A percentile compares a stretch with the other conserved stretches of the same genome.
These are phyloP conservation scores for Quercus variabilis DNA, from an alignment of 306 rosid genomes.

Conservation along the genomic window DNA sequence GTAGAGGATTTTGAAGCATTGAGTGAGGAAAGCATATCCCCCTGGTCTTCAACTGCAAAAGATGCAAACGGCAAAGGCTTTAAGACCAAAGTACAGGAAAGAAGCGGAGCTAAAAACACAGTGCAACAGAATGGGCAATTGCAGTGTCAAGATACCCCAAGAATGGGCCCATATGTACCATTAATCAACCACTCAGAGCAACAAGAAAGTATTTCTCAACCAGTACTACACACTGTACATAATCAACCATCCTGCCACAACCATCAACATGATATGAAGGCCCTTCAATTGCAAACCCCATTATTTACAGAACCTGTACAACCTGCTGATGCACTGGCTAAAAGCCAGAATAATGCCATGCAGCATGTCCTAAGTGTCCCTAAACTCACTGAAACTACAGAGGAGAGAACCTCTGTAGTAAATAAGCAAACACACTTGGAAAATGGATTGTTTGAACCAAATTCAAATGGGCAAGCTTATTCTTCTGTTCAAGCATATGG, in stretches of 20 bases:
- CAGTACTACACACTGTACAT: slow-evolving; percentile 20
- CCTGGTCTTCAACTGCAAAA: slow-evolving; percentile 43
- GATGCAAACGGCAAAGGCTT: slow-evolving; percentile 30
- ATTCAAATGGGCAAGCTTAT: slow-evolving; percentile 30
- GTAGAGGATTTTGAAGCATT: slow-evolving; percentile 38
- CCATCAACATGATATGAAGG: slow-evolving; percentile 30
- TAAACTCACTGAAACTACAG: slow-evolving; percentile 25
- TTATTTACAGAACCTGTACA: slow-evolving; percentile 27
- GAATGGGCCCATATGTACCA: slow-evolving; percentile 32
- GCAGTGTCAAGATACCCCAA: slow-evolving; percentile 33
- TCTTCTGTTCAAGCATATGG: slow-evolving; percentile 25
- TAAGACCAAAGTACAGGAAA: slow-evolving; percentile 29
- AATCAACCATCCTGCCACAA: slow-evolving; percentile 24
- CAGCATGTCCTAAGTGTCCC: slow-evolving; percentile 25
- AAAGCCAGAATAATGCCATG: slow-evolving; percentile 26
- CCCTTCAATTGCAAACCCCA: slow-evolving; percentile 30
- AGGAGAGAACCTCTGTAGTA: slow-evolving; percentile 24
- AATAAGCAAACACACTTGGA: slow-evolving; percentile 25
- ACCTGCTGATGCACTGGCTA: slow-evolving; percentile 21
- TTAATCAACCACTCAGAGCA: slow-evolving; percentile 30
- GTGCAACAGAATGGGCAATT: slow-evolving; percentile 27
- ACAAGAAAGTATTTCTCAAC: slow-evolving; percentile 28
- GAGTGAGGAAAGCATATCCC: slow-evolving; percentile 47
- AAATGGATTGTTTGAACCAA: slow-evolving; percentile 25
- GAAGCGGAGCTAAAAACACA: slow-evolving; percentile 23